A percentile compares a stretch with the other conserved stretches of the same genome.
Conservation (phyloP, 148 eudicot genomes). For the Fagopyrum homotropicum region DNA sequence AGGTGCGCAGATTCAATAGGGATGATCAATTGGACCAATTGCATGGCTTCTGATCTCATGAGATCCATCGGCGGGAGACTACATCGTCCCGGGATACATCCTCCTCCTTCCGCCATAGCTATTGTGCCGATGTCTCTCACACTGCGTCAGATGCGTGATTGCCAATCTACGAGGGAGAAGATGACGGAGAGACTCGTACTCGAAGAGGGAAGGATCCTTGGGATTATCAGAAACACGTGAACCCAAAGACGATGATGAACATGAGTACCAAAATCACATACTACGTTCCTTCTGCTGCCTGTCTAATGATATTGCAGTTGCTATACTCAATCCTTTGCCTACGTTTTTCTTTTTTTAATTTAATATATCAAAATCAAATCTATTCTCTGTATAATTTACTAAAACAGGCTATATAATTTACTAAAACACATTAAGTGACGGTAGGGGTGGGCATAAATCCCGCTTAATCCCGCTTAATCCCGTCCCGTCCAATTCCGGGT, state of each 20-base stretch:
- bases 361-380: too few species aligned
- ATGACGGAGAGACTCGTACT: conserved; percentile 1
- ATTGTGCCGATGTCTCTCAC: neutral
- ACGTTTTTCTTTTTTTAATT: neutral
- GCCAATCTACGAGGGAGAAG: conserved; percentile 10
- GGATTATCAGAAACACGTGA: conserved; percentile 4
- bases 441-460: too few species aligned
- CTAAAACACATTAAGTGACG: too few species aligned
- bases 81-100: conserved; percentile 19
- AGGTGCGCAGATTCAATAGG: conserved; percentile 47
- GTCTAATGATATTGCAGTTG: neutral
- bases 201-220: neutral
- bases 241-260: neutral
- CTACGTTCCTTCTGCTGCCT: conserved; percentile 10
- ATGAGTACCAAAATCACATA: conserved; percentile 5
- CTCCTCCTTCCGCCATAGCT: conserved; percentile 16
- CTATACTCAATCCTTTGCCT: neutral
- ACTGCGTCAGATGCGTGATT: neutral
- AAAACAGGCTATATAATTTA: too few species aligned
- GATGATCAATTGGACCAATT: conserved; percentile 42
- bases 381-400: too few species aligned
- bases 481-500: too few species aligned
- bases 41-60: conserved; percentile 52
- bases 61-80: conserved; percentile 45
- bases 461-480: too few species aligned